phyloP scores from a whole-genome alignment of 805 yeast species.

The Yamadazyma scolyti region DNA sequence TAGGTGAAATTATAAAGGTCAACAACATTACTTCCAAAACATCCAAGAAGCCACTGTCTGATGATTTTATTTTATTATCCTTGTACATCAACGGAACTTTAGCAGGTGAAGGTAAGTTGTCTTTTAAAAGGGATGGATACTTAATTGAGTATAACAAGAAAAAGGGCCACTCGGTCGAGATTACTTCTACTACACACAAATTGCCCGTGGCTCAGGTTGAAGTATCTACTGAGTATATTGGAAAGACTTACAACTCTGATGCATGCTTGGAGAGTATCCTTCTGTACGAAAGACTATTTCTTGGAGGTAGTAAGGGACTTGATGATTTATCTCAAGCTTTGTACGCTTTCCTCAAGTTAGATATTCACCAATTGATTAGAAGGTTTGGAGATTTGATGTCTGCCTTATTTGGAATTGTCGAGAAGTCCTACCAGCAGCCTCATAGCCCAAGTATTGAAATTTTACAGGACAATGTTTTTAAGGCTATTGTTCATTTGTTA shows the following conservation, averaged over 20 bases:
- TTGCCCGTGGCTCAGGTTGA: constrained; percentile 47
- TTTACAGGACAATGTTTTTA: constrained; percentile 40
- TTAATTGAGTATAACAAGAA: constrained; percentile 45
- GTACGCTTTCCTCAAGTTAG: constrained; percentile 49
- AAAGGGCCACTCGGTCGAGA: constrained; percentile 42
- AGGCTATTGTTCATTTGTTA: constrained; percentile 55
- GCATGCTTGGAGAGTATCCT: constrained; percentile 49
- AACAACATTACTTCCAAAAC: constrained; percentile 49
- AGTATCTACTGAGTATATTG: constrained; percentile 61
- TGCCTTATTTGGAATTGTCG: constrained; percentile 30
- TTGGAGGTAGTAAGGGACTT: constrained; percentile 35
- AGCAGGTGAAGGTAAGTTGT: constrained; percentile 56
- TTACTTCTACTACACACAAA: constrained; percentile 34
- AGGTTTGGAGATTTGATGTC: constrained; percentile 57
- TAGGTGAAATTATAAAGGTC: constrained; percentile 69
- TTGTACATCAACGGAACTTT: constrained; percentile 62
- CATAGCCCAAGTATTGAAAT: constrained; percentile 21
- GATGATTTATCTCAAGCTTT: constrained; percentile 47
- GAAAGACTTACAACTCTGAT: constrained; percentile 62
- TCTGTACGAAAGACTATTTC: constrained; percentile 48
- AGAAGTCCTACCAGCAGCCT: constrained; percentile 21
- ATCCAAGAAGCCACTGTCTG: constrained; percentile 33
- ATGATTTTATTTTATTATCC: constrained; percentile 53
- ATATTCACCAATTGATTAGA: constrained; percentile 51
- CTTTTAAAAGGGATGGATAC: constrained; percentile 44